These are phyloP conservation scores for Backusella westeae DNA, from an alignment of 192 early-diverging fungal species.

Conservation along the genomic window DNA sequence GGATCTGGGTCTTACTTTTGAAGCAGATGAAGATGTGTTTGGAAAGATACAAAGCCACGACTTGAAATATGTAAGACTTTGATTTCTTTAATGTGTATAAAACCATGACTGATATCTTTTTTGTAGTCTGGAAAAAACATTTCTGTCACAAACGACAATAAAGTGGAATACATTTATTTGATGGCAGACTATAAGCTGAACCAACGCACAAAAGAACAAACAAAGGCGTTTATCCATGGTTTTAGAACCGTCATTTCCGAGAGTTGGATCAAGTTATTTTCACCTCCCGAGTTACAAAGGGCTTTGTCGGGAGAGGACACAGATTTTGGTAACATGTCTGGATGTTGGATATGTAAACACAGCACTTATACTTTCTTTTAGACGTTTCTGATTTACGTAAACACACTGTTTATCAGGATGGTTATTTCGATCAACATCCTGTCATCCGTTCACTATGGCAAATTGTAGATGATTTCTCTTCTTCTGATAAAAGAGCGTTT, in stretches of 20 bases:
- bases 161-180: slow-evolving; percentile 70
- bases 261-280: slow-evolving; percentile 85
- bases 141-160: slow-evolving; percentile 61
- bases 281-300: slow-evolving; percentile 78
- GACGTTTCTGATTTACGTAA: slow-evolving; percentile 59
- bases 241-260: slow-evolving; percentile 68
- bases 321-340: slow-evolving; percentile 50
- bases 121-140: slow-evolving; percentile 48
- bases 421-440: slow-evolving; percentile 69
- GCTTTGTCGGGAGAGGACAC: slow-evolving; percentile 61
- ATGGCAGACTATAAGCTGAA: slow-evolving; percentile 80
- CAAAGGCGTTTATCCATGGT: slow-evolving; percentile 71
- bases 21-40: slow-evolving; percentile 58
- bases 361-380: slow-evolving; percentile 36
- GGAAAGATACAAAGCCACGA: slow-evolving; percentile 43
- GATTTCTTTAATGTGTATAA: not conserved
- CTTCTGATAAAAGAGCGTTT: slow-evolving; percentile 61
- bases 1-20: slow-evolving; percentile 62
- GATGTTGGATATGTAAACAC: not conserved
- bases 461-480: slow-evolving; percentile 55
- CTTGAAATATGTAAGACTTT: slow-evolving; percentile 32
- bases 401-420: slow-evolving; percentile 66
- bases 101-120: not conserved
- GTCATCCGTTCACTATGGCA: slow-evolving; percentile 70
- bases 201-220: slow-evolving; percentile 61